Base-by-base conservation (phyloP, 2,329 filamentous ascomycete species). In the Paraphaeosphaeria minitans region DNA sequence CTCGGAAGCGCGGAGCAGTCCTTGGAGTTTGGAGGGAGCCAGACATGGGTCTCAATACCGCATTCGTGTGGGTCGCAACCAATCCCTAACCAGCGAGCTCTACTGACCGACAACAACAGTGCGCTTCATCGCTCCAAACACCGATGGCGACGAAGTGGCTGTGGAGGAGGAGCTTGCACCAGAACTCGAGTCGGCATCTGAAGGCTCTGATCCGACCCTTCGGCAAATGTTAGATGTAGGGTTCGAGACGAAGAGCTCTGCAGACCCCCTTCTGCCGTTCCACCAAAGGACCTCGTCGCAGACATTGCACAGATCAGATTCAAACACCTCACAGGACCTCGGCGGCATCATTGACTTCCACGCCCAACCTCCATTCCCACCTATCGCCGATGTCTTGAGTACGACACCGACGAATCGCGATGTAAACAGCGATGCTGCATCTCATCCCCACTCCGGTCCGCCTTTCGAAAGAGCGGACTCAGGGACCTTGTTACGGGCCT, bases 1-100 rank as follows among this genome's bases (percentile, higher is more conserved):
- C 63, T 71, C 51, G 70, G 68, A 16, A 71, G 67, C 31, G 69
- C 68, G 5, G 70, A 72, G 52, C 70, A 73, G 53, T 66, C 63
- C 19, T 59, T 73, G 22, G 65, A 71, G 35, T 73, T 73, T 46
- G 58, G 59, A 13, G 57, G 55, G 31, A 65, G 57, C 33, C 68
- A 72, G 57, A 71, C 62, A 53, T 73, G 70, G 69, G 68, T 73
- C 29, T 48, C 67, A 29, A 69, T 73, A 57, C 68, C 69, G 42
- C 59, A 42, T 33, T 66, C 63, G 24, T 63, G 70, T 73, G 58
- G 49, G 66, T 64, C 41, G 31, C 22, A 47, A 5, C 31, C 43
- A n/a, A 22, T 33, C 14, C 19, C 45, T 33, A 51, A 19, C 4
- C 50, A 46, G 12, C 12, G 29, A n/a, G 37, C 35, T 27, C 29